Base-by-base conservation (phyloP, 176 grass and related monocot species). In the bread wheat (Triticum aestivum) region DNA sequence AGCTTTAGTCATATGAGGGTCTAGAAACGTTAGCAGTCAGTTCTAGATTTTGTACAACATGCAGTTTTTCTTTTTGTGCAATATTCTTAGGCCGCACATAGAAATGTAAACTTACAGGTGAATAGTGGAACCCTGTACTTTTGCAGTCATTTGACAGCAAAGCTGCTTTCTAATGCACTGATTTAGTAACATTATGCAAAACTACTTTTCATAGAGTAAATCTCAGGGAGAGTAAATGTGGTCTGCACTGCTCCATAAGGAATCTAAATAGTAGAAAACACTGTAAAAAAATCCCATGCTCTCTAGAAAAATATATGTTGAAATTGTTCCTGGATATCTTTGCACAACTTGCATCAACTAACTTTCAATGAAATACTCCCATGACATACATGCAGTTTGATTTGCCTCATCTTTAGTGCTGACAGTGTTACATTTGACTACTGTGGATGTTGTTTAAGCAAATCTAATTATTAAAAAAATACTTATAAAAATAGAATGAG, bases 361-460 rank as follows among this genome's bases (percentile, higher is more conserved):
- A 27, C 41, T 47, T 67, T 47, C 38, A 12, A 17, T 29, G 41
- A 65, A 80, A 81, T 49, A 80, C 18, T 51, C 42, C 29, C 29
- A 69, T 68, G 62, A 47, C 47, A 69, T 15, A 82, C 3, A 29
- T 8, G 7, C 14, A 64, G 10, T 80, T 79, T 80, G 61, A 45
- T 80, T 80, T n/a, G 35, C 21, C 34, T 63, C 13, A 65, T 45
- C 37, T 75, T 7, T 75, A 72, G 23, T 74, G 24, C 37, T 64
- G 47, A 73, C 42, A n/a, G 14, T 74, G 71, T 62, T 29, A 61
- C 37, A 84, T 62, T 64, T 75, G 70, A 61, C 70, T 30, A 47
- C n/a, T 37, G 30, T 63, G 23, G 37, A 56, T 41, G 18, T 83
- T 72, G 9, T 62, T 74, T 44, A 63, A 75, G 38, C 38, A 84